Base-by-base conservation (phyloP, 176 grass and related monocot species). In the Ampelocalamus luodianensis region DNA sequence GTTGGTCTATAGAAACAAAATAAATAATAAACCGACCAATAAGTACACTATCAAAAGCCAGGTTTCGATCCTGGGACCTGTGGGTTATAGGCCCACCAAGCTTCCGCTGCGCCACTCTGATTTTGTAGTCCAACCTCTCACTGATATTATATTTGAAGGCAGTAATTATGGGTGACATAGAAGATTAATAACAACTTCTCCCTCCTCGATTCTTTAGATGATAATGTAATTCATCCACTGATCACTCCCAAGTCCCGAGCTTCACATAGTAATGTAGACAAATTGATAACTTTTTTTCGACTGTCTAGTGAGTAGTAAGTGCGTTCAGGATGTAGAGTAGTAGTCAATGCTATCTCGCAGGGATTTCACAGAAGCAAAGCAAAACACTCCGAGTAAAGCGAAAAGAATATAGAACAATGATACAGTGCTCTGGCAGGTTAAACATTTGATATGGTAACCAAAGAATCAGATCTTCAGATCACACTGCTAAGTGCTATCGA, bases 1-100 rank as follows among this genome's bases (percentile, higher is more conserved):
- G 29, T 29, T 29, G 29, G 29, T 29, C 29, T 34, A 34, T 34
- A 34, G 32, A 3, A 34, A 34, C 38, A 39, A 39, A 39, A n/a
- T n/a, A n/a, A 39, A 5, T 0, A 34, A 3, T 34, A 34, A 34
- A 34, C 32, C 32, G 1, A 34, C 32, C 32, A 3, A 3, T 34
- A 34, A 34, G 3, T 2, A 34, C 0, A 5, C 4, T 34, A 91
- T 92, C 91, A 94, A 75, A 75, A 97, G 91, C 93, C 85, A 93
- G 87, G 95, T 95, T 93, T 93, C 89, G 82, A 95, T 93, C 87
- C 89, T 92, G 89, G 67, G 93, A 90, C 89, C 91, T 98, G 89
- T 93, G 91, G 89, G 95, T 94, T 97, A 97, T 94, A 90, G 92
- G 95, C 89, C 90, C 92, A 97, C 87, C 89, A 97, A 90, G 95